phyloP scores from a whole-genome alignment of 306 rosid genomes.

The Prunus armeniaca region DNA sequence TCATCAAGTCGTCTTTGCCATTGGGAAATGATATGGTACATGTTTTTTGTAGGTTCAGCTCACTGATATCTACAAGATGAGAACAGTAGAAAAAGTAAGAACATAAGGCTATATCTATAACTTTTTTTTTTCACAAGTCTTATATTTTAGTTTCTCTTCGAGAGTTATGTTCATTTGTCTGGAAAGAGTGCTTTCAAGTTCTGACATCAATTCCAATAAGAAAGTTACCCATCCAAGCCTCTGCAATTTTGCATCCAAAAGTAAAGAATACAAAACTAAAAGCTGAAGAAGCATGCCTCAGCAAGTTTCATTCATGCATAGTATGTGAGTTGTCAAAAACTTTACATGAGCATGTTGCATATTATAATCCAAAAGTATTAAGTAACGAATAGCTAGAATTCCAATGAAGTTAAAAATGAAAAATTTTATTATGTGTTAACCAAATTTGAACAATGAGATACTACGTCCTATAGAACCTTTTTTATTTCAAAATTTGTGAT shows the following conservation, averaged over 20 bases:
- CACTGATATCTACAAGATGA: slow-evolving; percentile 44
- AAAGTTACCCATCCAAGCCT: not conserved
- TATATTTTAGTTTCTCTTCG: not conserved
- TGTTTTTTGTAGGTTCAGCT: slow-evolving; percentile 51
- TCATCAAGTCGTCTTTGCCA: slow-evolving; percentile 65
- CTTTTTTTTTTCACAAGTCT: not conserved
- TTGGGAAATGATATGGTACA: slow-evolving; percentile 50
- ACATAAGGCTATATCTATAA: not conserved
- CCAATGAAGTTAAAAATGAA: not conserved
- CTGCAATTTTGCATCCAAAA: not conserved
- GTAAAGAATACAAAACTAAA: not conserved
- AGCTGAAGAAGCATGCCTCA: not conserved
- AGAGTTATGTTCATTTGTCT: not conserved
- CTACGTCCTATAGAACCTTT: not conserved
- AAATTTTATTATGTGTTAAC: not conserved
- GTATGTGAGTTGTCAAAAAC: not conserved
- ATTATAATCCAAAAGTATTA: not conserved
- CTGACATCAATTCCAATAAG: not conserved
- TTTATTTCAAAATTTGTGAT: not conserved
- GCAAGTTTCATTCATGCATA: not conserved
- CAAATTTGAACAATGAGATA: not conserved
- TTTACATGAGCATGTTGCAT: not conserved
- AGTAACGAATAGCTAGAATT: not conserved
- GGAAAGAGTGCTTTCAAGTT: not conserved
- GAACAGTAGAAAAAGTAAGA: not conserved